Evolutionary conservation across 352 stramenopile species (phyloP), one percentile per base, ranked within the genome.

Genomic region (Phytopythium ostracodes): DNA sequence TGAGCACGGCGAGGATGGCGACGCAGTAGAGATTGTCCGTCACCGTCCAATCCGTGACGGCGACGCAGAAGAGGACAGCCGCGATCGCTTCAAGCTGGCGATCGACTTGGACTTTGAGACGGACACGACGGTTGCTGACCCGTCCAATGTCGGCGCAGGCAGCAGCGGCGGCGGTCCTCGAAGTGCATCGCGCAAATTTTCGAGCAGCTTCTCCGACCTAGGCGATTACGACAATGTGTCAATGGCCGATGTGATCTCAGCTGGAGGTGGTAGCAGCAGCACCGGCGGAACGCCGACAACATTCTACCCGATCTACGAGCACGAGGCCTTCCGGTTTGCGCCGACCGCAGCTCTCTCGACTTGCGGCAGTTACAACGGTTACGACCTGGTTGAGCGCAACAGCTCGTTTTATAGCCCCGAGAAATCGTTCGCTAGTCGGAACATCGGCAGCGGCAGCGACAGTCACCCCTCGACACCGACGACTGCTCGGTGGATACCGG

Each of bases 191-290:
- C 77, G 87, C n/a, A 88, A 96, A 66, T 91, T 78, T 12, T 93
- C 82, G 12, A 93, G 81, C 56, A 96, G 87, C 53, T 96, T 96
- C 68, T 96, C 87, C 10, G 87, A 96, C 71, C 58, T 96, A 17
- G 87, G 84, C 12, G 87, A 96, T 50, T 92, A 89, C 53, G 87
- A 96, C 50, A 84, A 94, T 51, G 93, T 92, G 35, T 79, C 79
- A 18, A 84, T 91, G 53, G 66, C 82, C 0, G 83, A 94, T 54
- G 78, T 75, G 22, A 83, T 82, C 7, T 58, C 71, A 4, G 66
- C 57, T 44, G 44, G 61, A 3, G 29, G 58, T 31, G 68, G 67
- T 11, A 67, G 65, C 24, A 65, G 63, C n/a, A 77, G 70, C 40
- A 58, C 62, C 1, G 47, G 57, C 2, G 67, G 69, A 38, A 83